phyloP scores from a whole-genome alignment of 2,329 filamentous ascomycete species.

The Paracoccidioides brasiliensis region DNA sequence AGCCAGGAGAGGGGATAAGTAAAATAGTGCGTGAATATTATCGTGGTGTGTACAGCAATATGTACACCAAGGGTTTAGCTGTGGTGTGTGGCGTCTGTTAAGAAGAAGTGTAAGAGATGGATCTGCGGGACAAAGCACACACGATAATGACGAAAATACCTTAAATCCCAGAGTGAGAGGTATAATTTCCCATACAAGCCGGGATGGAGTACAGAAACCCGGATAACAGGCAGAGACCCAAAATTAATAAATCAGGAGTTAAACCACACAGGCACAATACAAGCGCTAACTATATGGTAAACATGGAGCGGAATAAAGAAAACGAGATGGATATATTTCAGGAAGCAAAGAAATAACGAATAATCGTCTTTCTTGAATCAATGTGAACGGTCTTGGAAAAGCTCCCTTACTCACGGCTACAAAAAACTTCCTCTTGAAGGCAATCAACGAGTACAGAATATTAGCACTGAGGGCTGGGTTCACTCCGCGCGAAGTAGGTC shows the following conservation, averaged over 20 bases:
- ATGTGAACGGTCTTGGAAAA: not conserved
- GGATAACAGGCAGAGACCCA: not conserved
- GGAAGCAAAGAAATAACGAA: not conserved
- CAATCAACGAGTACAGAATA: slow-evolving; percentile 7
- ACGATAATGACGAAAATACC: slow-evolving; percentile 4
- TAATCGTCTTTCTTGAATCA: not conserved
- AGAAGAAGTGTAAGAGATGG: slow-evolving; percentile 2
- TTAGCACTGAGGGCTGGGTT: not conserved
- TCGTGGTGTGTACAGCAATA: slow-evolving; percentile 1
- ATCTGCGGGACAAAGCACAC: slow-evolving; percentile 4
- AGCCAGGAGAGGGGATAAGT: not conserved
- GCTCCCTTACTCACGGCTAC: slow-evolving; percentile 3
- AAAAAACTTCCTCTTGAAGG: slow-evolving; percentile 1
- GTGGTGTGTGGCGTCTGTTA: not conserved
- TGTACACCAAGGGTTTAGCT: slow-evolving; percentile 2
- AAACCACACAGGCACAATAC: not conserved
- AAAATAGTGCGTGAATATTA: slow-evolving; percentile 3
- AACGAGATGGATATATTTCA: not conserved
- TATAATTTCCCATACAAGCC: not conserved
- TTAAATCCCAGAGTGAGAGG: not conserved
- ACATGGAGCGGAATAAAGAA: not conserved
- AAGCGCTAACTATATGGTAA: not conserved
- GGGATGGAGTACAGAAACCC: not conserved
- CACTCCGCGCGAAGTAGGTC: slow-evolving; percentile 12
- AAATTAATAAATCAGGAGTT: not conserved